Conservation (phyloP, 139 green algal species). For the Volvox reticuliferus region DNA sequence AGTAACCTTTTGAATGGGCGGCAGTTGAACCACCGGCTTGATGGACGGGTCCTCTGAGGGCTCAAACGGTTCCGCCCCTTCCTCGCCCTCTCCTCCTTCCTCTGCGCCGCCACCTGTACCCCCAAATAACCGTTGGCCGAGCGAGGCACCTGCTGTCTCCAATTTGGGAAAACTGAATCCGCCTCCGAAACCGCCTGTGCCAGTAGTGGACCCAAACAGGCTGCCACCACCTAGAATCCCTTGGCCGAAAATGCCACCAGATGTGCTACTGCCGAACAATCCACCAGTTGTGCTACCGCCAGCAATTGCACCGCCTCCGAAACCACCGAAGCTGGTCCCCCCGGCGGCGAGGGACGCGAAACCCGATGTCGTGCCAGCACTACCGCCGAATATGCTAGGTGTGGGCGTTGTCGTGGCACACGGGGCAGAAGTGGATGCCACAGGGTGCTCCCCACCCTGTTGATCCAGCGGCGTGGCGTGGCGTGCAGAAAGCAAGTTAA, state of each 20-base stretch:
- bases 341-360: conserved; percentile 28
- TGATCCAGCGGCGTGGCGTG: not conserved
- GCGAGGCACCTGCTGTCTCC: not conserved
- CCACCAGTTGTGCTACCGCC: not conserved
- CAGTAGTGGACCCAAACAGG: not conserved
- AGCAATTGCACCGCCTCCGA: not conserved
- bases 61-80: conserved; percentile 20
- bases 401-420: not conserved
- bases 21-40: conserved; percentile 56
- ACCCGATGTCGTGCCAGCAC: conserved; percentile 15
- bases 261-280: not conserved
- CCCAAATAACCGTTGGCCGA: conserved; percentile 31
- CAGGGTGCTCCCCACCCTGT: not conserved
- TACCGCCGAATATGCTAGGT: conserved; percentile 41
- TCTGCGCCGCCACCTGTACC: not conserved
- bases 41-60: conserved; percentile 37
- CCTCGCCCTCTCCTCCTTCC: conserved; percentile 15
- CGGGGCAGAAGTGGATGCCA: not conserved
- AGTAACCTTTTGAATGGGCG: conserved; percentile 67
- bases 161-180: conserved; percentile 36
- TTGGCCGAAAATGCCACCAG: not conserved
- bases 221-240: not conserved
- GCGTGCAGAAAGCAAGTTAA: too few relatives aligned
- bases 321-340: not conserved
- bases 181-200: not conserved